A percentile compares a stretch with the other conserved stretches of the same genome.
phyloP scores from a whole-genome alignment of 805 yeast species.

The Candida oleophila region DNA sequence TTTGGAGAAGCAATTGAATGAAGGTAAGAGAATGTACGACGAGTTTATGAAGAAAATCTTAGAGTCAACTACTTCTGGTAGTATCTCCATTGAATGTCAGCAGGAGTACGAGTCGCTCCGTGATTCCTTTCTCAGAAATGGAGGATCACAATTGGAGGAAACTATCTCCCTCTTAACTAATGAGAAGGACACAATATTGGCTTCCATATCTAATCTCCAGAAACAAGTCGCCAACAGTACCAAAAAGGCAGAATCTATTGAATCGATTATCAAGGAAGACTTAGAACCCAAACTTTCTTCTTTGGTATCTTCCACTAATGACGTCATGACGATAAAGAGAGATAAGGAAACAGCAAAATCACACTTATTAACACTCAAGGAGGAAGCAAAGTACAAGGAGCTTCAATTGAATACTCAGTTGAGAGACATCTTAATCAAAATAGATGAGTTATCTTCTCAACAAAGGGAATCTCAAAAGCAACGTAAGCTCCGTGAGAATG shows the following conservation, averaged over 20 bases:
- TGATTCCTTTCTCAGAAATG: slow-evolving; percentile 51
- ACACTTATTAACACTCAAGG: slow-evolving; percentile 32
- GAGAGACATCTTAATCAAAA: slow-evolving; percentile 53
- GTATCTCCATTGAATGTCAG: slow-evolving; percentile 50
- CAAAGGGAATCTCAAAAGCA: slow-evolving; percentile 77
- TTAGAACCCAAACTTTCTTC: slow-evolving; percentile 31
- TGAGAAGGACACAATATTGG: slow-evolving; percentile 44
- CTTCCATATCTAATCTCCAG: slow-evolving; percentile 21
- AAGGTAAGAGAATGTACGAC: slow-evolving; percentile 31
- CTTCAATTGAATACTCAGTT: slow-evolving; percentile 62
- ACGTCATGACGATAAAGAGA: slow-evolving; percentile 25
- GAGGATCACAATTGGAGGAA: slow-evolving; percentile 60
- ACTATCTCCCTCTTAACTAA: slow-evolving; percentile 38
- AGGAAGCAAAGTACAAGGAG: slow-evolving; percentile 45
- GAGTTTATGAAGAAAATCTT: slow-evolving; percentile 28
- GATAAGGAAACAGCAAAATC: slow-evolving; percentile 25
- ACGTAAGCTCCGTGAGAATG: slow-evolving; percentile 67
- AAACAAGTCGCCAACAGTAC: slow-evolving; percentile 34
- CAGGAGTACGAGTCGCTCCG: slow-evolving; percentile 59
- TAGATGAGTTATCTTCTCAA: slow-evolving; percentile 73
- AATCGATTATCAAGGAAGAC: slow-evolving; percentile 32
- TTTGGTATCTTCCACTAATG: slow-evolving; percentile 29
- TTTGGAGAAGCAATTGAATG: slow-evolving; percentile 48
- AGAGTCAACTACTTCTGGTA: slow-evolving; percentile 7
- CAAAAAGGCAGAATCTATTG: slow-evolving; percentile 41